Conservation (phyloP, 2,329 filamentous ascomycete genomes). For the Clonostachys rhizophaga region DNA sequence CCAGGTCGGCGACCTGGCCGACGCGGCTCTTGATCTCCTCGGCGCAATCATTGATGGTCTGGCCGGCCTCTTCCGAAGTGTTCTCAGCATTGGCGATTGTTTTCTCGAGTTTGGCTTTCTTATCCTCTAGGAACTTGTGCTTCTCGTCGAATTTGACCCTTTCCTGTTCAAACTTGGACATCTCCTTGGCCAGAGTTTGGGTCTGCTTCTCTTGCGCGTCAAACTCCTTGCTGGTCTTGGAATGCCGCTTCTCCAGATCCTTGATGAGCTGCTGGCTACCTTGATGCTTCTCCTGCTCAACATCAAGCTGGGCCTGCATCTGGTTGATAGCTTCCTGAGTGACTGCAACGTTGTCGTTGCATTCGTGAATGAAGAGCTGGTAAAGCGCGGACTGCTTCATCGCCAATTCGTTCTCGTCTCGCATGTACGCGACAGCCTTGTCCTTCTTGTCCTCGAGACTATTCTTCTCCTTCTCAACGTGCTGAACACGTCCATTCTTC, state of each 20-base stretch:
- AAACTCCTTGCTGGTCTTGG: constrained; percentile 76
- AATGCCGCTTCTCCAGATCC: constrained; percentile 78
- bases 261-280: constrained; percentile 90
- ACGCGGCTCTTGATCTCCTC: constrained; percentile 74
- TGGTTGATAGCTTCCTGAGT: constrained; percentile 88
- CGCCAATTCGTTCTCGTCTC: constrained; percentile 88
- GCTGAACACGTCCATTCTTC: constrained; percentile 92
- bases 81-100: constrained; percentile 73
- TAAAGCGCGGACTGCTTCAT: constrained; percentile 89
- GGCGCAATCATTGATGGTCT: constrained; percentile 71
- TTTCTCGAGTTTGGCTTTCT: constrained; percentile 94
- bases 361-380: constrained; percentile 86
- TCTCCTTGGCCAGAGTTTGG: constrained; percentile 76
- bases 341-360: constrained; percentile 81
- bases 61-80: constrained; percentile 68
- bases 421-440: constrained; percentile 82
- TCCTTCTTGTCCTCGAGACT: constrained; percentile 94
- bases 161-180: constrained; percentile 92
- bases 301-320: constrained; percentile 80
- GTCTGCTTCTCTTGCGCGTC: constrained; percentile 78
- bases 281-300: constrained; percentile 86
- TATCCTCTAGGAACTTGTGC: constrained; percentile 85
- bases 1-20: constrained; percentile 70
- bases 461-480: constrained; percentile 96
- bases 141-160: constrained; percentile 98